phyloP scores from a whole-genome alignment of 495 filamentous ascomycete genomes.

The Aspergillus nanangensis region DNA sequence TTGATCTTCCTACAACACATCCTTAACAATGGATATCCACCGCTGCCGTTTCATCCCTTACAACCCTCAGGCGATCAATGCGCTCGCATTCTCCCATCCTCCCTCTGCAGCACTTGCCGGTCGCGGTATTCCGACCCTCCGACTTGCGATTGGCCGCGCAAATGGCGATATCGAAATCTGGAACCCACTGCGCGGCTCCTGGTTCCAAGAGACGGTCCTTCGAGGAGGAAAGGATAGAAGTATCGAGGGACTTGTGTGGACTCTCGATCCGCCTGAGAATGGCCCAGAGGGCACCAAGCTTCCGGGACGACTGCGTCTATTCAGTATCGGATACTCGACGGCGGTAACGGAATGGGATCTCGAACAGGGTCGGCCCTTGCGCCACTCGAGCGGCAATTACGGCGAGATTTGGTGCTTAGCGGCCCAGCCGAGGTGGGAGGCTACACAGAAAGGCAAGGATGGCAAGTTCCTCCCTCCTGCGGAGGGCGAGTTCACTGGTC shows the following conservation, averaged over 20 bases:
- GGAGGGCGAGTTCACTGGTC: slow-evolving; percentile 47
- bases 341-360: slow-evolving; percentile 94
- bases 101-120: slow-evolving; percentile 48
- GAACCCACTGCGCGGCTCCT: slow-evolving; percentile 82
- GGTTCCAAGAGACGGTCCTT: slow-evolving; percentile 86
- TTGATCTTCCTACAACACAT: slow-evolving; percentile 3
- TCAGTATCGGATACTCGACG: slow-evolving; percentile 93
- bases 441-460: slow-evolving; percentile 32
- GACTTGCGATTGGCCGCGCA: slow-evolving; percentile 84
- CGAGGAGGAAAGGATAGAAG: slow-evolving; percentile 80
- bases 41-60: slow-evolving; percentile 96
- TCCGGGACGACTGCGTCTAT: slow-evolving; percentile 75
- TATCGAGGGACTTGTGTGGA: slow-evolving; percentile 89
- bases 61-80: slow-evolving; percentile 87
- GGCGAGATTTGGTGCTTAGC: slow-evolving; percentile 96
- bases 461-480: slow-evolving; percentile 26
- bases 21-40: slow-evolving; percentile 80
- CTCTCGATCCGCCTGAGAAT: slow-evolving; percentile 72
- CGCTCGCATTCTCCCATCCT: slow-evolving; percentile 86
- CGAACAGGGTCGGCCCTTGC: slow-evolving; percentile 64
- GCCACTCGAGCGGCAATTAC: slow-evolving; percentile 85
- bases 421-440: slow-evolving; percentile 66
- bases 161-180: slow-evolving; percentile 98
- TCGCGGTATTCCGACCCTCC: slow-evolving; percentile 53
- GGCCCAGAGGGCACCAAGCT: slow-evolving; percentile 56